phyloP scores from a whole-genome alignment of 768 basidiomycete genomes.

The Coprinopsis cinerea region DNA sequence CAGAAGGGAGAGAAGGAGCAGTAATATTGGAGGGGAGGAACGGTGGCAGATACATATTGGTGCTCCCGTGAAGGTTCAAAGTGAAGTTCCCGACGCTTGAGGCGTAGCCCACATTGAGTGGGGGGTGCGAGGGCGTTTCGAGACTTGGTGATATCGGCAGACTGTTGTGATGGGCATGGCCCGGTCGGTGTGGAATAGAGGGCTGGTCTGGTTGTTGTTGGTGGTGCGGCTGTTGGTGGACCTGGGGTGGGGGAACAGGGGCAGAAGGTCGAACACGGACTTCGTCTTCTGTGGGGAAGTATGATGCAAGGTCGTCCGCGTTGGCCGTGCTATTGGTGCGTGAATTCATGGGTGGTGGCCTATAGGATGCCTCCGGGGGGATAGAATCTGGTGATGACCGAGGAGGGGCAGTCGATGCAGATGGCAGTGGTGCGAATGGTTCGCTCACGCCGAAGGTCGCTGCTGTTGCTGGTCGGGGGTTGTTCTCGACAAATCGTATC shows the following conservation, averaged over 20 bases:
- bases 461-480: background rate
- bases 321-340: background rate
- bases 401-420: background rate
- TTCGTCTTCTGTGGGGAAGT: conserved; percentile 8
- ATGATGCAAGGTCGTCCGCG: conserved; percentile 3
- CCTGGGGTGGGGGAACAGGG: no score
- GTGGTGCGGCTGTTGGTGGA: background rate
- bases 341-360: background rate
- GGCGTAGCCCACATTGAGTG: no score
- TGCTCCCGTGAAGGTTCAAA: no score
- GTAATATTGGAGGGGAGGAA: no score
- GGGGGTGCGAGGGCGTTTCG: background rate
- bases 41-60: no score
- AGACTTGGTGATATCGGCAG: background rate
- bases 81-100: no score
- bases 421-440: background rate
- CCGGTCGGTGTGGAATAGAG: background rate
- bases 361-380: no score
- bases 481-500: conserved; percentile 17
- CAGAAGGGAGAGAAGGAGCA: no score
- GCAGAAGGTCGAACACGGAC: conserved; percentile 10
- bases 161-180: conserved; percentile 8
- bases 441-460: background rate
- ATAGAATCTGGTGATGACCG: background rate
- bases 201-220: background rate